phyloP scores from a whole-genome alignment of 73 alveolate genomes.

The Stentor roeselii region DNA sequence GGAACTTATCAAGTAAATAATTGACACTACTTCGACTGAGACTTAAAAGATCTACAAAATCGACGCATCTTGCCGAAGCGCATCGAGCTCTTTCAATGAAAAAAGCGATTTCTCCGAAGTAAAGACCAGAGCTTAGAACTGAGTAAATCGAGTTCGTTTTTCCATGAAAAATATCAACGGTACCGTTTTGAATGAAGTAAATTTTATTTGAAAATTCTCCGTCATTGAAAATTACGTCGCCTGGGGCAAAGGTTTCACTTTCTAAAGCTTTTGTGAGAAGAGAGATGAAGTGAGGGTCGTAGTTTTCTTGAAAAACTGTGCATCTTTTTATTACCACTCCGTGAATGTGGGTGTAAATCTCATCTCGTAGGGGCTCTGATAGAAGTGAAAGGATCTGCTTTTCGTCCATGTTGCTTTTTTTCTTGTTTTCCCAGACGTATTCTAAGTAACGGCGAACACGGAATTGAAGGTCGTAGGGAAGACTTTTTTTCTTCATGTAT shows the following conservation, averaged over 20 bases:
- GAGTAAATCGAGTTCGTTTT: slow-evolving; percentile 37
- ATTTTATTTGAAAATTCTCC: slow-evolving; percentile 52
- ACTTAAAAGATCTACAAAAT: slow-evolving; percentile 45
- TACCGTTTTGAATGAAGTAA: slow-evolving; percentile 56
- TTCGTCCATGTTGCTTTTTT: slow-evolving; percentile 46
- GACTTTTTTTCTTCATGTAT: slow-evolving; percentile 52
- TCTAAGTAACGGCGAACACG: slow-evolving; percentile 71
- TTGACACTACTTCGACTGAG: slow-evolving; percentile 11
- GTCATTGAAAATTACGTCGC: slow-evolving; percentile 64
- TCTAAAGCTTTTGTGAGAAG: slow-evolving; percentile 43
- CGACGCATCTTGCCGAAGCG: slow-evolving; percentile 52
- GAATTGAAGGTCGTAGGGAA: slow-evolving; percentile 55
- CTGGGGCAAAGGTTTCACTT: slow-evolving; percentile 71
- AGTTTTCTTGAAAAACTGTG: slow-evolving; percentile 31
- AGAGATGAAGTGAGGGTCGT: slow-evolving; percentile 29
- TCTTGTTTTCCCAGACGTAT: slow-evolving; percentile 55
- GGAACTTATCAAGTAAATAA: slow-evolving; percentile 20
- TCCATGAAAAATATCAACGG: slow-evolving; percentile 53
- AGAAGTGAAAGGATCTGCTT: slow-evolving; percentile 43
- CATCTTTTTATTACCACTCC: slow-evolving; percentile 35
- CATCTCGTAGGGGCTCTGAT: slow-evolving; percentile 37
- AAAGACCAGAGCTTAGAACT: slow-evolving; percentile 42
- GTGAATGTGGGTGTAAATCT: slow-evolving; percentile 45
- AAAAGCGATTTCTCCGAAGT: slow-evolving; percentile 71
- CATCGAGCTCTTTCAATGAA: slow-evolving; percentile 37